Conservation (phyloP, 805 yeast species). For the Metschnikowia colocasiae region DNA sequence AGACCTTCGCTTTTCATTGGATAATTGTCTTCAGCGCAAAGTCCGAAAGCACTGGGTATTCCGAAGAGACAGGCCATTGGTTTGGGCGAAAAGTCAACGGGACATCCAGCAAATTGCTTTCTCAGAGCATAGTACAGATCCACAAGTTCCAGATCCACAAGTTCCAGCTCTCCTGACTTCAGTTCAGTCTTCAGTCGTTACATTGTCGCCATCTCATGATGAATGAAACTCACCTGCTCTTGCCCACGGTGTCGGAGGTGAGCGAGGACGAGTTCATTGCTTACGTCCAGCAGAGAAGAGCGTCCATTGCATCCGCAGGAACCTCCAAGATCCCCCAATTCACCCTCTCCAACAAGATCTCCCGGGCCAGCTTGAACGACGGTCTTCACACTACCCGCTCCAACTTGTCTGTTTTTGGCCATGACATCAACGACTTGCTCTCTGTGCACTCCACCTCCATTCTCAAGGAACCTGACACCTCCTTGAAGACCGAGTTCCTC, state of each 20-base stretch:
- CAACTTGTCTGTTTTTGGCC: slow-evolving; percentile 5
- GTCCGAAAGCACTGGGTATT: too few species aligned
- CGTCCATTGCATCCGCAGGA: slow-evolving; percentile 35
- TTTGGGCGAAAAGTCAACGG: too few species aligned
- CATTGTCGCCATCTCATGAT: too few species aligned
- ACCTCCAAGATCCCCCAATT: slow-evolving; percentile 18
- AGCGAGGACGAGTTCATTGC: slow-evolving; percentile 37
- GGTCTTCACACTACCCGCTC: slow-evolving; percentile 14
- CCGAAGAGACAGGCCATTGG: too few species aligned
- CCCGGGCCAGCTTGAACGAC: slow-evolving; percentile 16
- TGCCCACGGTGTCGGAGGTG: slow-evolving; percentile 16
- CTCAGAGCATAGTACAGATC: too few species aligned
- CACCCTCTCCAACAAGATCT: slow-evolving; percentile 14
- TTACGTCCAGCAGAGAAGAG: slow-evolving; percentile 38
- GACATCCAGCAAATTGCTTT: too few species aligned
- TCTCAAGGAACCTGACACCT: slow-evolving; percentile 42
- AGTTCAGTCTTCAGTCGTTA: too few species aligned
- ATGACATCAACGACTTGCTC: slow-evolving; percentile 19
- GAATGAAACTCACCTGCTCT: slow-evolving; percentile 7
- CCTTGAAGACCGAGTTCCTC: slow-evolving; percentile 34
- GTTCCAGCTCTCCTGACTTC: too few species aligned
- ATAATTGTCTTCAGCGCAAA: too few species aligned
- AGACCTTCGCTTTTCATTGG: too few species aligned
- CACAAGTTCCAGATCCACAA: too few species aligned
- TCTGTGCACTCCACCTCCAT: slow-evolving; percentile 20